Conservation (phyloP, 768 basidiomycete species). For the Amanita jacksonii region DNA sequence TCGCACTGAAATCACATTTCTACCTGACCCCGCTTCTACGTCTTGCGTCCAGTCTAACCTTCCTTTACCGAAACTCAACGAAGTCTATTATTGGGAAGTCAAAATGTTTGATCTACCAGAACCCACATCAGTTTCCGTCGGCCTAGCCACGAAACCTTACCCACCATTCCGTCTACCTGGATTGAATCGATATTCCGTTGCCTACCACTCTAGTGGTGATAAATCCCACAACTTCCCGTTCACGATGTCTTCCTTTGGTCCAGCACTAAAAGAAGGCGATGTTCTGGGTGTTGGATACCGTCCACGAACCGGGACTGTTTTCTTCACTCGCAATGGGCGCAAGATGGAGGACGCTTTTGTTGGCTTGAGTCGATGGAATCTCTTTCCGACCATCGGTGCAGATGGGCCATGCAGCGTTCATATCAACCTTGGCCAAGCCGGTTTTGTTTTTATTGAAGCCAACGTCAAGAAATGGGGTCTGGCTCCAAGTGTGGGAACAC, state of each 20-base stretch:
- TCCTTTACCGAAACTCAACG: constrained; percentile 94
- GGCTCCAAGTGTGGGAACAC: constrained; percentile 92
- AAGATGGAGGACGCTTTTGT: constrained; percentile 95
- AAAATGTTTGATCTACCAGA: constrained; percentile 97
- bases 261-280: constrained; percentile 84
- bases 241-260: constrained; percentile 75
- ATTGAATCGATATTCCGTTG: constrained; percentile 76
- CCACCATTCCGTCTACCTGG: constrained; percentile 92
- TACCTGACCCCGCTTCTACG: constrained; percentile 89
- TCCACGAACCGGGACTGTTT: constrained; percentile 94
- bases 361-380: constrained; percentile 82
- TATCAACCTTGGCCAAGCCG: constrained; percentile 94
- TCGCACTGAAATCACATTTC: constrained; percentile 95
- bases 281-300: constrained; percentile 94
- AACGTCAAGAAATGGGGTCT: constrained; percentile 99
- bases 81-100: constrained; percentile 99
- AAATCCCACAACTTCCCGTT: constrained; percentile 98
- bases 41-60: constrained; percentile 96
- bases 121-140: constrained; percentile 82
- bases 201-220: constrained; percentile 94
- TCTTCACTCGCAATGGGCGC: constrained; percentile 96
- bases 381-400: constrained; percentile 96
- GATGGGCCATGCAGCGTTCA: constrained; percentile 96
- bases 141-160: constrained; percentile 94
- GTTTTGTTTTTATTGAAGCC: constrained; percentile 98